A percentile compares a stretch with the other conserved stretches of the same genome.
phyloP scores from a whole-genome alignment of 2,329 filamentous ascomycete genomes.

The Beauveria sp. region DNA sequence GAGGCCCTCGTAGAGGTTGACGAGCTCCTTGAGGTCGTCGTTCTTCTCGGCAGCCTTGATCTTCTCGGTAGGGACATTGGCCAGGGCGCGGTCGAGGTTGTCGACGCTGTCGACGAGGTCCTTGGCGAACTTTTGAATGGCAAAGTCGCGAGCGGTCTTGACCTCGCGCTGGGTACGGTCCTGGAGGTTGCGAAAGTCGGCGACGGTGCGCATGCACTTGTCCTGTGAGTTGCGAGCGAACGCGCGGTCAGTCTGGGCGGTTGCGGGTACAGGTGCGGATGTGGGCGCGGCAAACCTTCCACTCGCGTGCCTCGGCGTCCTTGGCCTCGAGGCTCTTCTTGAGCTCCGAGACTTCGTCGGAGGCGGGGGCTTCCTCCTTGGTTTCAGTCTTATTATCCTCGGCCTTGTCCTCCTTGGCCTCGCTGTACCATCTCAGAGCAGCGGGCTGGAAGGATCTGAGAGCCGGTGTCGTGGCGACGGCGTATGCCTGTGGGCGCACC shows the following conservation, averaged over 20 bases:
- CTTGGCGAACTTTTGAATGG: slow-evolving; percentile 90
- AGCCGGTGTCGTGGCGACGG: slow-evolving; percentile 27
- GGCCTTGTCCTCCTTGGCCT: slow-evolving; percentile 34
- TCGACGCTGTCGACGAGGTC: slow-evolving; percentile 94
- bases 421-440: slow-evolving; percentile 41
- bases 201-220: slow-evolving; percentile 86
- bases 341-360: slow-evolving; percentile 34
- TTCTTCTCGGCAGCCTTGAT: slow-evolving; percentile 45
- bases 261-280: neutral
- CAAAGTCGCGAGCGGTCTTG: slow-evolving; percentile 80
- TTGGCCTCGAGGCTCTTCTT: slow-evolving; percentile 47
- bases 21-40: slow-evolving; percentile 61
- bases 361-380: slow-evolving; percentile 21
- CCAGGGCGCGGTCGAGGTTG: slow-evolving; percentile 90
- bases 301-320: slow-evolving; percentile 53
- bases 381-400: slow-evolving; percentile 21
- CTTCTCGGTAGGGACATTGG: slow-evolving; percentile 69
- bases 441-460: slow-evolving; percentile 29
- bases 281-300: slow-evolving; percentile 60
- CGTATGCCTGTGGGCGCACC: slow-evolving; percentile 29
- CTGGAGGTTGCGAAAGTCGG: slow-evolving; percentile 97
- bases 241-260: neutral
- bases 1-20: slow-evolving; percentile 76
- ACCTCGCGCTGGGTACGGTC: slow-evolving; percentile 89
- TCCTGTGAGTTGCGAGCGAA: slow-evolving; percentile 52